Conservation (phyloP, 192 early-diverging fungal genomes). For the Coemansia sp. region DNA sequence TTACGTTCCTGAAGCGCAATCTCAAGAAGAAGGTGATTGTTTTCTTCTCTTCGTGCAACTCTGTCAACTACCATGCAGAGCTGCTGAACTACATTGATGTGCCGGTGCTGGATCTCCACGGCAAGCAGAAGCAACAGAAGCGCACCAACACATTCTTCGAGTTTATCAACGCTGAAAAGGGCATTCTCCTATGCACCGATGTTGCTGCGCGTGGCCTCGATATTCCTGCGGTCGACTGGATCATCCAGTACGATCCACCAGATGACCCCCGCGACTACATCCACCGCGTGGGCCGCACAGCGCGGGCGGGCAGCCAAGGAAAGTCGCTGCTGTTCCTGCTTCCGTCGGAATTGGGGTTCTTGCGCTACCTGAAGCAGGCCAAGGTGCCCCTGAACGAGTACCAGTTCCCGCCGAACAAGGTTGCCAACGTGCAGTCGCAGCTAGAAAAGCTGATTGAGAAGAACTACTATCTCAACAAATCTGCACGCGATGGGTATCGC, state of each 20-base stretch:
- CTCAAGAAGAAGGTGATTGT: conserved; percentile 98
- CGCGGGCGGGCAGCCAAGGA: conserved; percentile 85
- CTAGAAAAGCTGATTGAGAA: conserved; percentile 96
- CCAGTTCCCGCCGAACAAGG: conserved; percentile 92
- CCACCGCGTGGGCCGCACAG: conserved; percentile 94
- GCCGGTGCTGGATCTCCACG: conserved; percentile 97
- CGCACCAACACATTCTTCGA: conserved; percentile 99
- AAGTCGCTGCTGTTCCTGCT: conserved; percentile 94
- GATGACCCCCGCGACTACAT: conserved; percentile 99
- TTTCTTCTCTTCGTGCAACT: conserved; percentile 96
- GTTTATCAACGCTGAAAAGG: conserved; percentile 92
- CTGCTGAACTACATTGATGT: conserved; percentile 99
- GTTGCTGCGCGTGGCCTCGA: conserved; percentile 97
- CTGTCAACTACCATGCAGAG: conserved; percentile 97
- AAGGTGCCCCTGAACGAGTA: conserved; percentile 99
- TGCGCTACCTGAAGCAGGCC: conserved; percentile 96
- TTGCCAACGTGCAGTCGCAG: conserved; percentile 95
- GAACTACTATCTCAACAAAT: conserved; percentile 97
- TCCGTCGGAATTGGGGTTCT: conserved; percentile 91
- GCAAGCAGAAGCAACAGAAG: conserved; percentile 97
- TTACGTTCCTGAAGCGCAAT: conserved; percentile 98
- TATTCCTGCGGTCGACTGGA: conserved; percentile 98
- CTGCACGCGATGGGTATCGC: conserved; percentile 93
- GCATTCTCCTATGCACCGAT: conserved; percentile 94
- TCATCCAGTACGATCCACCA: conserved; percentile 98